Conservation (phyloP, 1,139 yeast species). For the Nakaseomyces kungkrabaensis region DNA sequence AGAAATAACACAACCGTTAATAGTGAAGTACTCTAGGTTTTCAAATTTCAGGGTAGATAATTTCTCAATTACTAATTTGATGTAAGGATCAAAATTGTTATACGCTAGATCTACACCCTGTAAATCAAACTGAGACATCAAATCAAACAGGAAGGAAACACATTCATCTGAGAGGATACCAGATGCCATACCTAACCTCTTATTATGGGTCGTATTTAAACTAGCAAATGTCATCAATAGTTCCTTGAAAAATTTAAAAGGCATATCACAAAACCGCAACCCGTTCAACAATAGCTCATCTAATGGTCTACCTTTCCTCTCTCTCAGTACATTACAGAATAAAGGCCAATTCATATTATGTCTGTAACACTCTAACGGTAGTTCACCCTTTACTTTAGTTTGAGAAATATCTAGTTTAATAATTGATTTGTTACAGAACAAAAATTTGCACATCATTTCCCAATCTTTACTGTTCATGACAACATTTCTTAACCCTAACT, state of each 20-base stretch:
- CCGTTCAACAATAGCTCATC: constrained; percentile 82
- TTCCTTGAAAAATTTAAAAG: constrained; percentile 41
- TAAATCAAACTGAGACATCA: constrained; percentile 51
- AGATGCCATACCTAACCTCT: constrained; percentile 66
- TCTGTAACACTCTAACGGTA: constrained; percentile 44
- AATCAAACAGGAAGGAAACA: constrained; percentile 44
- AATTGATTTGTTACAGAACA: constrained; percentile 47
- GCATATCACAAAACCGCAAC: constrained; percentile 40
- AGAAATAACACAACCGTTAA: constrained; percentile 55
- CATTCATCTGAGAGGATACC: constrained; percentile 53
- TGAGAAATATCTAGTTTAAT: constrained; percentile 73
- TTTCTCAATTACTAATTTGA: constrained; percentile 33
- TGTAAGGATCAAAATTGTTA: constrained; percentile 54
- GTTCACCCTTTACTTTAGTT: constrained; percentile 50
- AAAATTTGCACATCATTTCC: constrained; percentile 63
- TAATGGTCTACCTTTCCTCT: constrained; percentile 50
- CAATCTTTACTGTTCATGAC: constrained; percentile 64
- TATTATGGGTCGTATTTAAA: constrained; percentile 21
- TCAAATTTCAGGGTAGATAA: constrained; percentile 18
- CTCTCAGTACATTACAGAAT: constrained; percentile 46
- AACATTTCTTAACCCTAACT: constrained; percentile 70
- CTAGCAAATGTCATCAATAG: constrained; percentile 34
- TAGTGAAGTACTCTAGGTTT: constrained; percentile 47
- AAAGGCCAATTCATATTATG: constrained; percentile 70
- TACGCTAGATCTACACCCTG: constrained; percentile 82